Percentiles rank a stretch among this genome's conserved stretches.
These are phyloP conservation scores for Fraxinus nigra DNA, from an alignment of 305 asterid genomes.

Conservation along the genomic window DNA sequence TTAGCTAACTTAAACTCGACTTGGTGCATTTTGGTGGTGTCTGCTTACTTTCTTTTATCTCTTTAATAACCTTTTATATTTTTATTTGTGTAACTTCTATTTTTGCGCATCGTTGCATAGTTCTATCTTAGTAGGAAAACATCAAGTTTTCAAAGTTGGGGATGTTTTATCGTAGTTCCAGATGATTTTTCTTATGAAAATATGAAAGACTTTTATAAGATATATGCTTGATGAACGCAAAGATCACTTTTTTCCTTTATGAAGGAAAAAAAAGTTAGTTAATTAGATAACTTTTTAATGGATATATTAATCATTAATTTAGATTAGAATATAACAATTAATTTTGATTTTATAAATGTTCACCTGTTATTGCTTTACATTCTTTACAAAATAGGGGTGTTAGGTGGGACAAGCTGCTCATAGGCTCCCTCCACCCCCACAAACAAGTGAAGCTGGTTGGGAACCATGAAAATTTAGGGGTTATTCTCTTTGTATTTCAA, in stretches of 20 bases:
- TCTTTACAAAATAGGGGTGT: neutral
- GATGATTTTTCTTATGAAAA: conserved; percentile 4
- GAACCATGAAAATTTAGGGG: no score
- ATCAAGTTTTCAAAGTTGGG: neutral
- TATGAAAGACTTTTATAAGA: neutral
- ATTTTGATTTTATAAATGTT: neutral
- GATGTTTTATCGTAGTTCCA: neutral
- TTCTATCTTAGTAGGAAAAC: neutral
- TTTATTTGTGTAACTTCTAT: neutral
- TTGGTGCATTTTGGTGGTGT: neutral
- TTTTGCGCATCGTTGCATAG: neutral
- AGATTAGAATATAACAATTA: neutral
- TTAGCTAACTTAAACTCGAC: neutral
- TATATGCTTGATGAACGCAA: neutral
- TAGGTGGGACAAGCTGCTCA: neutral
- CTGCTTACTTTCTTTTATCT: neutral
- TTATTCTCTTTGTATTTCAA: no score
- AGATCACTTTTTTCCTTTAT: neutral
- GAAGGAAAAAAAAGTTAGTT: neutral
- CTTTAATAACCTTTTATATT: neutral
- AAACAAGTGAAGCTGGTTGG: neutral
- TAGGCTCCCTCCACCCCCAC: neutral
- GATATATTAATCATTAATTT: neutral
- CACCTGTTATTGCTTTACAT: neutral
- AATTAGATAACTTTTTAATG: neutral